These are phyloP conservation scores for Fusarium subtropicale DNA, from an alignment of 2,329 filamentous ascomycete species.

Conservation along the genomic window DNA sequence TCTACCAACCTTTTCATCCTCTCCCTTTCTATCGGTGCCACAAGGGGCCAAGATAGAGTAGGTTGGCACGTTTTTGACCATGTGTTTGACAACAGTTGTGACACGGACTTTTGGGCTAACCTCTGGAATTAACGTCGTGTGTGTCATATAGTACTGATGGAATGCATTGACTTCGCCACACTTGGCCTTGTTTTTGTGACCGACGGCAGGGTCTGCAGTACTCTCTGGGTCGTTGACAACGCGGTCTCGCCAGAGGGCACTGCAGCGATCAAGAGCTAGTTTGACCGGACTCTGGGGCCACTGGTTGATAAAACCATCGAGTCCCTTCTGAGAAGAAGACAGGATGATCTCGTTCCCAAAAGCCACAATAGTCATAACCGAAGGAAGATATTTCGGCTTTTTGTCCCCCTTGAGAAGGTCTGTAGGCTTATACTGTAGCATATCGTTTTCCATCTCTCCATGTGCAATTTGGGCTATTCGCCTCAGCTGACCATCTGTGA, in stretches of 20 bases:
- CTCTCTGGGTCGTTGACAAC: neutral
- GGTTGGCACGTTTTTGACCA: too few relatives aligned
- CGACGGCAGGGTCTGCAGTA: too few relatives aligned
- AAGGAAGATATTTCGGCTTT: too few relatives aligned
- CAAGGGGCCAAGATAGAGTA: too few relatives aligned
- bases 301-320: neutral
- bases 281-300: neutral
- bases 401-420: rapidly evolving
- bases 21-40: too few relatives aligned
- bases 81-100: neutral
- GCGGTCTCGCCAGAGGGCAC: neutral
- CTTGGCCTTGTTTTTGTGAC: neutral
- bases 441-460: too few relatives aligned
- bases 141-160: neutral
- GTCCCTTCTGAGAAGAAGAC: conserved; percentile 4
- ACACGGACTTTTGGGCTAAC: neutral
- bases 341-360: conserved; percentile 14
- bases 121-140: neutral
- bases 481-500: too few relatives aligned
- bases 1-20: too few relatives aligned
- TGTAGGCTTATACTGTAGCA: too few relatives aligned
- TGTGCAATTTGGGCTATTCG: too few relatives aligned
- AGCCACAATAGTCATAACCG: conserved; percentile 2
- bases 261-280: neutral
- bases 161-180: conserved; percentile 7